phyloP scores from a whole-genome alignment of 768 basidiomycete species.

The Tricholoma terreum region DNA sequence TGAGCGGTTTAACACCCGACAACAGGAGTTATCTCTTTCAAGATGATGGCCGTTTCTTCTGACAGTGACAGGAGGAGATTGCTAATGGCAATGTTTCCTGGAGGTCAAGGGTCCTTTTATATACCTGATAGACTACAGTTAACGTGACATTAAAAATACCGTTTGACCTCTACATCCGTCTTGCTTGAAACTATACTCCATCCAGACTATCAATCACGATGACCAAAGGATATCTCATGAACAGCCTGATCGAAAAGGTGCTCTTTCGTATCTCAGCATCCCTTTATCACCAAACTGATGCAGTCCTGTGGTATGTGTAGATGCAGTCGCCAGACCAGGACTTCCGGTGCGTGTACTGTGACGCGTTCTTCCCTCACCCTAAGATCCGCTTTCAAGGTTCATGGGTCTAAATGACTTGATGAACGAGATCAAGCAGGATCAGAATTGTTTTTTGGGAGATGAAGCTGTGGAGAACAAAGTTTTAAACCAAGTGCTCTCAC shows the following conservation, averaged over 20 bases:
- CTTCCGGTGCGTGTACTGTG: conserved; percentile 56
- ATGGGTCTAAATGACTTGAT: conserved; percentile 97
- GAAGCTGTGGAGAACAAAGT: conserved; percentile 84
- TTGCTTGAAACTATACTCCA: background rate
- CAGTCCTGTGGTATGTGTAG: conserved; percentile 34
- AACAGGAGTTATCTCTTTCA: no score
- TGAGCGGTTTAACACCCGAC: no score
- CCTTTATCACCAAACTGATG: conserved; percentile 4
- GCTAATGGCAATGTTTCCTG: no score
- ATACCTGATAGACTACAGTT: no score
- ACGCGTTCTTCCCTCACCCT: conserved; percentile 23
- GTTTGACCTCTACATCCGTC: no score
- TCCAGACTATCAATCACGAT: conserved; percentile 38
- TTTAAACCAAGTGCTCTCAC: conserved; percentile 74
- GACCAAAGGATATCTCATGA: conserved; percentile 87
- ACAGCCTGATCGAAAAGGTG: conserved; percentile 80
- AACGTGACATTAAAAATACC: no score
- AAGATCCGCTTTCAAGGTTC: conserved; percentile 53
- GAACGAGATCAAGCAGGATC: conserved; percentile 82
- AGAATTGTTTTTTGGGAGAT: conserved; percentile 73
- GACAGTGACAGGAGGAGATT: no score
- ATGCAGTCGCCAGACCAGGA: conserved; percentile 92
- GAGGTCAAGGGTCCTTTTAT: no score
- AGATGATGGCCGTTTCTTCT: no score
- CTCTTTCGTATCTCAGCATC: background rate